phyloP scores from a whole-genome alignment of 305 asterid species.

The Solanum hybrid region DNA sequence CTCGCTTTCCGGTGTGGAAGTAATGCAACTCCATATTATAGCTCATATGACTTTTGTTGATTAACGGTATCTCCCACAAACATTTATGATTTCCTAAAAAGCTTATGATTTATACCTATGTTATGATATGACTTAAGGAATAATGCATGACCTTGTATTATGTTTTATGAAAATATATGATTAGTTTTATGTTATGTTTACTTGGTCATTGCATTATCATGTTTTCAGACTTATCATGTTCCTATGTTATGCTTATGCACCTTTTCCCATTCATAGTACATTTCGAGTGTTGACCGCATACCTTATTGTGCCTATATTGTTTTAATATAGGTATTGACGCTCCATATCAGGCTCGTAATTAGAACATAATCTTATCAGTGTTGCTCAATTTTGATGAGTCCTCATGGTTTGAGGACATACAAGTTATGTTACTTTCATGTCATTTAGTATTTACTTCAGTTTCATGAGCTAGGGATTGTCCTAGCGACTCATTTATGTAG shows the following conservation, averaged over 20 bases:
- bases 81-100: no score
- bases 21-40: neutral
- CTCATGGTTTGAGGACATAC: neutral
- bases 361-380: neutral
- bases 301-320: neutral
- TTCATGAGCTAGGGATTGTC: neutral
- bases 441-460: neutral
- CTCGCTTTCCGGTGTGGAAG: neutral
- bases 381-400: neutral
- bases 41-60: neutral
- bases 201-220: neutral
- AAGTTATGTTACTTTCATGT: neutral
- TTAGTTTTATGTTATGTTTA: neutral
- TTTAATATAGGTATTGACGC: neutral
- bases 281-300: neutral
- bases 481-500: neutral
- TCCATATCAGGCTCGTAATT: neutral
- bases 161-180: neutral
- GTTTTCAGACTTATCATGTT: neutral
- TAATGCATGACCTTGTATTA: neutral
- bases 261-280: neutral
- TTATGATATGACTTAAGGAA: neutral
- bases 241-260: neutral
- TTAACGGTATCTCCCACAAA: neutral
- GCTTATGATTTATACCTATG: neutral